phyloP scores from a whole-genome alignment of 768 basidiomycete species.

The Fibroporia radiculosa region DNA sequence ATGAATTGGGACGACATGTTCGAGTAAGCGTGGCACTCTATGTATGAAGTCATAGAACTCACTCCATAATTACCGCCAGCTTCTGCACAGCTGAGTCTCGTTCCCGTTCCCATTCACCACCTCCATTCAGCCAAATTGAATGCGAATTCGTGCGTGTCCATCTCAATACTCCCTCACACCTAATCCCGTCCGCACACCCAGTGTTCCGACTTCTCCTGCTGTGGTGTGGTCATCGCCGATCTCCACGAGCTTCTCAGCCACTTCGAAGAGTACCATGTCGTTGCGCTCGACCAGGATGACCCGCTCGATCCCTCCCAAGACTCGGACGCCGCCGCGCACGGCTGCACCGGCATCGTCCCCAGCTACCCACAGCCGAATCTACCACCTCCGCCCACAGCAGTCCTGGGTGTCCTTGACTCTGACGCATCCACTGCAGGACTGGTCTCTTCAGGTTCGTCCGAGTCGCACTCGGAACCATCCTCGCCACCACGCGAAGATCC shows the following conservation, averaged over 20 bases:
- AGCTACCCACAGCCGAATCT: constrained; percentile 25
- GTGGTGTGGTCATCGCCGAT: constrained; percentile 36
- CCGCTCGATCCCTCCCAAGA: constrained; percentile 26
- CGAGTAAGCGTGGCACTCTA: constrained; percentile 1
- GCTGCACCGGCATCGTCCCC: constrained; percentile 17
- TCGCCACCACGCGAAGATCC: too few relatives aligned
- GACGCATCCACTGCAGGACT: too few relatives aligned
- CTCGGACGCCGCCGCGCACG: constrained; percentile 5
- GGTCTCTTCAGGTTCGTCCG: too few relatives aligned
- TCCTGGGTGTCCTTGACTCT: too few relatives aligned
- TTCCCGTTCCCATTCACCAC: background rate
- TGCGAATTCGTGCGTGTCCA: constrained; percentile 1
- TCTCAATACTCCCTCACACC: too few relatives aligned
- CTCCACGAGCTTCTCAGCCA: constrained; percentile 46
- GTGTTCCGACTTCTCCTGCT: constrained; percentile 43
- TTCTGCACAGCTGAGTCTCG: background rate
- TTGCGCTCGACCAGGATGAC: constrained; percentile 23
- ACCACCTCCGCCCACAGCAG: constrained; percentile 16
- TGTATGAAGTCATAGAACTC: too few relatives aligned
- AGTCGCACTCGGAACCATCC: too few relatives aligned
- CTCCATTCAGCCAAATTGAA: background rate
- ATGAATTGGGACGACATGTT: constrained; percentile 1
- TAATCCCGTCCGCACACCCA: constrained; percentile 12
- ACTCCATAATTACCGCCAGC: too few relatives aligned
- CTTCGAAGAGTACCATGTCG: constrained; percentile 37